Conservation (phyloP, 1,139 yeast genomes). For the Lodderomyces theae region DNA sequence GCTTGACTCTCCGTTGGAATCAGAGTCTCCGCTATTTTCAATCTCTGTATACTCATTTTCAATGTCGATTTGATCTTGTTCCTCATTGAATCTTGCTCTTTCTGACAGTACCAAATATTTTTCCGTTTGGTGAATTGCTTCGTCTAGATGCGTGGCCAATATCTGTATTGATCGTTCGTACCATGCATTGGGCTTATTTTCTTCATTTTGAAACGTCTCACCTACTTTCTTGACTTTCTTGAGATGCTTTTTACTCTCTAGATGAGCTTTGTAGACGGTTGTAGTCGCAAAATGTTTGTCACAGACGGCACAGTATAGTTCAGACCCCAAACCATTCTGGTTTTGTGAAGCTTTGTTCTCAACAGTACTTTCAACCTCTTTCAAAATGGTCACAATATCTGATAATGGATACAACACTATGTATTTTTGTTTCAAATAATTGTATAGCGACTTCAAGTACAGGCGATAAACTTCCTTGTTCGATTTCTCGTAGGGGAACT, state of each 20-base stretch:
- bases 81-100: conserved; percentile 62
- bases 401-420: conserved; percentile 51
- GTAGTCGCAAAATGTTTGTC: conserved; percentile 60
- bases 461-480: conserved; percentile 30
- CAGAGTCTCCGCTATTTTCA: conserved; percentile 31
- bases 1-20: conserved; percentile 35
- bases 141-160: conserved; percentile 34
- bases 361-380: conserved; percentile 22
- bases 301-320: conserved; percentile 61
- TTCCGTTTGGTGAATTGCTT: conserved; percentile 62
- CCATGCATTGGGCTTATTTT: conserved; percentile 8
- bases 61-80: conserved; percentile 11
- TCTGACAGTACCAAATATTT: conserved; percentile 71
- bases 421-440: conserved; percentile 48
- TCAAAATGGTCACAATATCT: conserved; percentile 32
- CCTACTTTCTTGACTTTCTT: conserved; percentile 33
- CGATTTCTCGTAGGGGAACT: conserved; percentile 31
- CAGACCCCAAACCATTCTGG: no score
- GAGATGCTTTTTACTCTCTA: conserved; percentile 73
- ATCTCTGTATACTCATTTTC: conserved; percentile 21
- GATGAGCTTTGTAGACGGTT: conserved; percentile 67
- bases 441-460: conserved; percentile 43
- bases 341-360: no score
- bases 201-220: not conserved
- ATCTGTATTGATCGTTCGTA: conserved; percentile 34